Evolutionary conservation across 306 rosid species (phyloP), one percentile per base, ranked within the genome.

Genomic region (Calophaca sinica): DNA sequence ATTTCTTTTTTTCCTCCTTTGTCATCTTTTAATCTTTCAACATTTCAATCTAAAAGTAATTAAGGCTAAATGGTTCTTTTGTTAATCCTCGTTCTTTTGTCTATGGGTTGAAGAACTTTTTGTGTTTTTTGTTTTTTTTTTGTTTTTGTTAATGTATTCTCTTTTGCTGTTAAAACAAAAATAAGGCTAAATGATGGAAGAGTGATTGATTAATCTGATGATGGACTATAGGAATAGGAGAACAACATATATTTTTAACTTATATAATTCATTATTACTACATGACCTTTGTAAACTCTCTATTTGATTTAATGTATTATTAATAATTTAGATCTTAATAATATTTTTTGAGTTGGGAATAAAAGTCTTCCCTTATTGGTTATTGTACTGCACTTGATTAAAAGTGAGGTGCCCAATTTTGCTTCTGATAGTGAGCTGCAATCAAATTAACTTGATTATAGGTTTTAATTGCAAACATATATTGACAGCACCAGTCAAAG

Each of bases 391-490:
- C 26, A 20, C 38, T 72, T 11, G 46, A 7, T 64, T 2, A 28
- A 57, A 2, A 41, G 9, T 35, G 13, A 45, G 52, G 48, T 44
- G 59, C 67, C 61, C 32, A 62, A 77, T 41, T 72, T 62, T 42
- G 49, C n/a, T 57, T 15, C 35, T 9, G 26, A 36, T 64, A 20
- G 46, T 61, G 46, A 12, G 6, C 36, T 59, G 61, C 57, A 61
- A 66, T 69, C 52, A 62, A 83, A 74, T 15, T 54, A 62, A 36
- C 9, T n/a, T 46, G 36, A 68, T 39, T 29, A 20, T 20, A 55
- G 26, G 32, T 57, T 74, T 36, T n/a, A n/a, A n/a, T n/a, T 61
- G 10, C 44, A 67, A 66, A 42, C 7, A 61, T 41, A 59, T 15
- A 60, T 41, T 41, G 42, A n/a, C 33, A 45, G 26, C 1, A 20